These are phyloP conservation scores for Halenospora varia DNA, from an alignment of 495 filamentous ascomycete species.

Conservation along the genomic window DNA sequence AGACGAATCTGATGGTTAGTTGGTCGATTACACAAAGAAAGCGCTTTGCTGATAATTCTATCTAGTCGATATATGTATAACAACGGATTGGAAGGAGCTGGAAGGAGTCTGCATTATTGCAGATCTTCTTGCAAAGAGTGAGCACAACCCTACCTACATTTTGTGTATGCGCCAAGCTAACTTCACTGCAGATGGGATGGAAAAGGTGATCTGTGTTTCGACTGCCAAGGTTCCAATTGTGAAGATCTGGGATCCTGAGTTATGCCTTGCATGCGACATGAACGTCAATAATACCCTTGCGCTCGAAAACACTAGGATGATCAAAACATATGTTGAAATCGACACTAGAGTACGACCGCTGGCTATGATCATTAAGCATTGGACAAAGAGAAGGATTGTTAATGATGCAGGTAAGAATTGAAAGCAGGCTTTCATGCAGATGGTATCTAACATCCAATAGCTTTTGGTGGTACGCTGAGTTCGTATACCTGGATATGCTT, in stretches of 20 bases:
- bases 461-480: slow-evolving; percentile 88
- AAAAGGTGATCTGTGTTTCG: slow-evolving; percentile 88
- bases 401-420: slow-evolving; percentile 84
- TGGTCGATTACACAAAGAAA: not conserved
- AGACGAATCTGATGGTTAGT: slow-evolving; percentile 91
- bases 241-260: slow-evolving; percentile 96
- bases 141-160: slow-evolving; percentile 28
- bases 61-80: slow-evolving; percentile 95
- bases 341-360: slow-evolving; percentile 86
- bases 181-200: slow-evolving; percentile 74
- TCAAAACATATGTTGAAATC: slow-evolving; percentile 93
- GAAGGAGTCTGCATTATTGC: slow-evolving; percentile 87
- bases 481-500: slow-evolving; percentile 99
- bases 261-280: slow-evolving; percentile 91
- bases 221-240: slow-evolving; percentile 97
- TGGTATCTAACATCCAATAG: slow-evolving; percentile 37
- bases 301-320: slow-evolving; percentile 95
- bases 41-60: slow-evolving; percentile 29
- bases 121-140: slow-evolving; percentile 78
- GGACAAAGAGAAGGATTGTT: slow-evolving; percentile 86
- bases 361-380: slow-evolving; percentile 95
- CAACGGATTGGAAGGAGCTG: slow-evolving; percentile 78
- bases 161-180: slow-evolving; percentile 1
- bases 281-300: slow-evolving; percentile 97
- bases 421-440: not conserved